These are phyloP conservation scores for Pseudevernia furfuracea DNA, from an alignment of 495 filamentous ascomycete genomes.

Conservation along the genomic window DNA sequence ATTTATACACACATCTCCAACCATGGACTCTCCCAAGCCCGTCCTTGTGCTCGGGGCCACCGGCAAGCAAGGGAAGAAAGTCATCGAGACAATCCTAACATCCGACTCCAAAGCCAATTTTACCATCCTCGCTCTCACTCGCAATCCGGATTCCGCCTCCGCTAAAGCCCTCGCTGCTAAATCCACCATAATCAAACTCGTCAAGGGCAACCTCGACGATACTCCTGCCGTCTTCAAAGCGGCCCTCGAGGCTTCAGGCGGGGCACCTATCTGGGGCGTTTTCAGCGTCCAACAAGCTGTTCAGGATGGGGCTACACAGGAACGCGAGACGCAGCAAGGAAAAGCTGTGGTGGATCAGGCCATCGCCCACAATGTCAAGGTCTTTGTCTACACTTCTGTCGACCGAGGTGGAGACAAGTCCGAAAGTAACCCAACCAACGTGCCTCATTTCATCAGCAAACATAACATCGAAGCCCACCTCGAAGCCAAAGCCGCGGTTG, in stretches of 20 bases:
- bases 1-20: not conserved
- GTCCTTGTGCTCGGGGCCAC: constrained; percentile 64
- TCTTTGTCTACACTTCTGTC: constrained; percentile 60
- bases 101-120: constrained; percentile 35
- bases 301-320: constrained; percentile 40
- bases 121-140: constrained; percentile 63
- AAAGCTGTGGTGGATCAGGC: constrained; percentile 52
- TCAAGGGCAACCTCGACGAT: constrained; percentile 51
- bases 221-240: constrained; percentile 45
- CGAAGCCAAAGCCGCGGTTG: constrained; percentile 26
- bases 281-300: constrained; percentile 43
- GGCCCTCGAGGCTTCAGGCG: constrained; percentile 33
- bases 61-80: constrained; percentile 60
- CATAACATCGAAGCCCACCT: constrained; percentile 59
- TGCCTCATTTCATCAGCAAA: constrained; percentile 59
- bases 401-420: constrained; percentile 55
- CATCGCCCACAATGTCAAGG: constrained; percentile 47
- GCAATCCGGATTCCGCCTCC: constrained; percentile 45
- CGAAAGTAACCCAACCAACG: constrained; percentile 47
- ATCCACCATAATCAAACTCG: constrained; percentile 43
- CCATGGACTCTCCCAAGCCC: constrained; percentile 20
- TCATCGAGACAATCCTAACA: constrained; percentile 50
- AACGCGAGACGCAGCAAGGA: constrained; percentile 54
- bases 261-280: constrained; percentile 43
- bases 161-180: constrained; percentile 45